Base-by-base conservation (phyloP, 176 grass and related monocot species). In the Thinopyrum elongatum region DNA sequence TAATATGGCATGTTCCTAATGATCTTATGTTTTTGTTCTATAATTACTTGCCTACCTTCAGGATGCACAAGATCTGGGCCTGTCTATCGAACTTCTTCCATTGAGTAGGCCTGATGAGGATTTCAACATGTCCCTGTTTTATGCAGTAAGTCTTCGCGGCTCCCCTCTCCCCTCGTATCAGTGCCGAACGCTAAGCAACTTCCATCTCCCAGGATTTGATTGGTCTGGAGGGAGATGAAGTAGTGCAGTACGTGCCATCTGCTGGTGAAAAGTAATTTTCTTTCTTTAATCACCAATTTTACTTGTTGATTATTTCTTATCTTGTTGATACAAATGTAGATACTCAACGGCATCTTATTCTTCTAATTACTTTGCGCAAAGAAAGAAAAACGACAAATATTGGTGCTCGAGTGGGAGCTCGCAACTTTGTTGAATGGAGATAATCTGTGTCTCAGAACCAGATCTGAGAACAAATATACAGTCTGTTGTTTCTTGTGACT, bases 31-130 rank as follows among this genome's bases (percentile, higher is more conserved):
- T 12, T 53, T 26, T 75, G 21, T 76, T 14, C 4, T 82, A 53
- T 55, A 38, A 66, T 39, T 80, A 47, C 17, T 82, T 60, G 16
- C 77, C 58, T 85, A 25, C 33, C 35, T 86, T 10, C 82, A 98
- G 95, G 95, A 98, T 80, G 91, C 89, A 79, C 81, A 91, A 90
- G 95, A 94, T 89, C 90, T 98, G 86, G 95, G 95, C 88, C 91
- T 98, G 60, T 92, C 88, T 61, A 86, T 98, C 80, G 95, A 98
- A 67, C 93, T 98, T 86, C 93, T 95, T 86, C 95, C 93, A 61
- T 82, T 98, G 79, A 90, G 91, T 61, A 81, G 68, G 73, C 78
- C 86, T 1, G 74, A 95, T 86, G 93, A 93, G 47, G 78, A 89
- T 59, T 98, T 98, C 80, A 92, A 98, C 49, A 85, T 95, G 78